phyloP scores from a whole-genome alignment of 768 basidiomycete species.

The Roridomyces roridus region DNA sequence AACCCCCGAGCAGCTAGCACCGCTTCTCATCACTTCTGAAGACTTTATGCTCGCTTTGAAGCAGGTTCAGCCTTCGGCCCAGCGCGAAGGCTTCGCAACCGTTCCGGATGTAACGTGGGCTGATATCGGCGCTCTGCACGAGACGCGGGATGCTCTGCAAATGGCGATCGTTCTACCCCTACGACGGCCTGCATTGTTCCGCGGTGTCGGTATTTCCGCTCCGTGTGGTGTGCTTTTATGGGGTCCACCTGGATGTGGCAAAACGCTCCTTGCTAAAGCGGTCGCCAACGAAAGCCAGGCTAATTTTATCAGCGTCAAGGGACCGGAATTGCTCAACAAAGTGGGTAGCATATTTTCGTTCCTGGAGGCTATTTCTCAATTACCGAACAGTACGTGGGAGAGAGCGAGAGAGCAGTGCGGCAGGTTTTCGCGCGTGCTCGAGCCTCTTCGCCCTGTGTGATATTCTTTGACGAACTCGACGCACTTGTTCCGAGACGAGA shows the following conservation, averaged over 20 bases:
- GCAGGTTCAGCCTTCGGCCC: slow-evolving; percentile 93
- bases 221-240: slow-evolving; percentile 96
- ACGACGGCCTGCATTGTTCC: slow-evolving; percentile 86
- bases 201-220: slow-evolving; percentile 85
- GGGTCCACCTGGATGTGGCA: slow-evolving; percentile 99
- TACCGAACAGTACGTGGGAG: slow-evolving; percentile 84
- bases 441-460: slow-evolving; percentile 92
- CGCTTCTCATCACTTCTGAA: slow-evolving; percentile 77
- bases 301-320: slow-evolving; percentile 98
- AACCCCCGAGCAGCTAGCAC: slow-evolving; percentile 76
- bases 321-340: slow-evolving; percentile 97
- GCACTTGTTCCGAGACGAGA: slow-evolving; percentile 91
- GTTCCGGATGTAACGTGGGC: slow-evolving; percentile 96
- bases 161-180: slow-evolving; percentile 99
- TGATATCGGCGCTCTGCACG: slow-evolving; percentile 91
- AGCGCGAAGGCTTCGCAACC: slow-evolving; percentile 97
- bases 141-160: slow-evolving; percentile 87
- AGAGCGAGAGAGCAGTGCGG: slow-evolving; percentile 93
- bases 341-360: slow-evolving; percentile 43
- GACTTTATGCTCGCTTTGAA: slow-evolving; percentile 87
- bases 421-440: slow-evolving; percentile 94
- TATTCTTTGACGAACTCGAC: slow-evolving; percentile 96
- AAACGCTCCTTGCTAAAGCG: slow-evolving; percentile 96
- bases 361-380: not conserved
- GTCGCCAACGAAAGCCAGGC: slow-evolving; percentile 96